A percentile compares a stretch with the other conserved stretches of the same genome.
Evolutionary conservation across 2,329 filamentous ascomycete species (phyloP).

Genomic region (Sarocladium oryzae): DNA sequence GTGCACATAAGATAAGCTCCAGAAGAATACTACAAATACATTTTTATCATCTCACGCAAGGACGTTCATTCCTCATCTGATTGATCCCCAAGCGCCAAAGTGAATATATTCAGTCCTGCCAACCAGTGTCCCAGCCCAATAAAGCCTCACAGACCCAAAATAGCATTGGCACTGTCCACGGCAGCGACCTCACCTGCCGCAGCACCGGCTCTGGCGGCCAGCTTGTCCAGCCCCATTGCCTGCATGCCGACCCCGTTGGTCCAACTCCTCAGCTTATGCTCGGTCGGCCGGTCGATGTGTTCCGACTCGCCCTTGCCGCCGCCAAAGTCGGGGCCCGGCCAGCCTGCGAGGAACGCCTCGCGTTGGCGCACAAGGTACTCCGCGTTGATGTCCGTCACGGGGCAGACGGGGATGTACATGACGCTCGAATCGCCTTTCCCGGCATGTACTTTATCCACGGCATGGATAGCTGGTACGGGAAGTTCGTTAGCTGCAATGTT

Average conservation of each 20-base stretch:
- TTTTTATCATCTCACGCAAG: no score
- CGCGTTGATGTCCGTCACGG: conserved; percentile 69
- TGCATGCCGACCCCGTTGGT: conserved; percentile 27
- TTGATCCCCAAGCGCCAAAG: no score
- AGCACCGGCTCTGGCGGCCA: conserved; percentile 22
- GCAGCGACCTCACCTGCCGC: conserved; percentile 28
- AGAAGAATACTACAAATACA: no score
- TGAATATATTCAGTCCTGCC: no score
- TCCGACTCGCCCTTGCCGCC: conserved; percentile 61
- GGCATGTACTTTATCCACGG: conserved; percentile 72
- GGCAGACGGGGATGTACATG: conserved; percentile 77
- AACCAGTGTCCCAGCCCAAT: no score
- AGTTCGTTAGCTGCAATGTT: background rate
- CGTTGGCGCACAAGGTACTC: conserved; percentile 59
- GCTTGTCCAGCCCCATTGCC: conserved; percentile 39
- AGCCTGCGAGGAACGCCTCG: conserved; percentile 62
- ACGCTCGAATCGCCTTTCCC: conserved; percentile 74
- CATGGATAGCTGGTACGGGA: conserved; percentile 56
- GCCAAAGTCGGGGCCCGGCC: conserved; percentile 64
- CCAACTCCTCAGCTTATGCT: conserved; percentile 23
- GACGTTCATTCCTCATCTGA: no score
- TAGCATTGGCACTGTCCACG: conserved; percentile 35
- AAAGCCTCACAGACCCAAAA: conserved; percentile 33
- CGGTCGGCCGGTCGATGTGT: conserved; percentile 41
- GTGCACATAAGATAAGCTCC: no score